Conservation (phyloP, 2,329 filamentous ascomycete genomes). For the Fonsecaea monophora region DNA sequence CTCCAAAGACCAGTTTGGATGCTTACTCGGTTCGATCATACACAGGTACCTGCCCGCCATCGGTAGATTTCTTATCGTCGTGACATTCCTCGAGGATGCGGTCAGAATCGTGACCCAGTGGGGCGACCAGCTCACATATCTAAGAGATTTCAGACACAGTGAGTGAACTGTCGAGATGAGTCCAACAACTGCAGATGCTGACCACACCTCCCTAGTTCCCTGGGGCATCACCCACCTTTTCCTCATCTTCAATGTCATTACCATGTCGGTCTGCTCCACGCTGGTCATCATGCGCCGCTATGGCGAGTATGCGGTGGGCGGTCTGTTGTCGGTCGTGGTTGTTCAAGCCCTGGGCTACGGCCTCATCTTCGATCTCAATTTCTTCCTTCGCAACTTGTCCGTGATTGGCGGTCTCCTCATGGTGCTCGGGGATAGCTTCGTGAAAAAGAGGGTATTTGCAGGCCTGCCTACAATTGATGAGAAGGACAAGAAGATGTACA, state of each 20-base stretch:
- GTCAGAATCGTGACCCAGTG: constrained; percentile 97
- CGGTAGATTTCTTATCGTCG: constrained; percentile 95
- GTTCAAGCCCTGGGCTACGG: constrained; percentile 96
- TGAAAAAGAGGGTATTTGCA: constrained; percentile 96
- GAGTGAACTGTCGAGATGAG: constrained; percentile 24
- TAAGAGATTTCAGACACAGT: constrained; percentile 73
- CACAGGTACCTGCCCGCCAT: constrained; percentile 88
- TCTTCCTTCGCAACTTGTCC: constrained; percentile 98
- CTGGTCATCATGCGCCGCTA: constrained; percentile 91
- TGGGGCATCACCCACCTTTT: constrained; percentile 89
- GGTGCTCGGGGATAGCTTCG: constrained; percentile 98
- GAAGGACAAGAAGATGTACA: constrained; percentile 99
- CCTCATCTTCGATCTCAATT: constrained; percentile 98
- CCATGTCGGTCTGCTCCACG: constrained; percentile 80
- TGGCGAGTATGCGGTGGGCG: constrained; percentile 89
- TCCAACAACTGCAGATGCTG: constrained; percentile 24
- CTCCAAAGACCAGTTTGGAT: constrained; percentile 13
- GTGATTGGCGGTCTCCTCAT: constrained; percentile 97
- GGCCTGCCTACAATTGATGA: constrained; percentile 93
- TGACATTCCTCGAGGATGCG: constrained; percentile 97
- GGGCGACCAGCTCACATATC: constrained; percentile 90
- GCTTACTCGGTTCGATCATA: constrained; percentile 43
- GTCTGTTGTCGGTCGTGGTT: constrained; percentile 88
- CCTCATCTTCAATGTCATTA: constrained; percentile 85
- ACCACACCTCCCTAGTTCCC: constrained; percentile 68